Conservation (phyloP, 1,284 basidiomycete species). For the Ganoderma sinense region DNA sequence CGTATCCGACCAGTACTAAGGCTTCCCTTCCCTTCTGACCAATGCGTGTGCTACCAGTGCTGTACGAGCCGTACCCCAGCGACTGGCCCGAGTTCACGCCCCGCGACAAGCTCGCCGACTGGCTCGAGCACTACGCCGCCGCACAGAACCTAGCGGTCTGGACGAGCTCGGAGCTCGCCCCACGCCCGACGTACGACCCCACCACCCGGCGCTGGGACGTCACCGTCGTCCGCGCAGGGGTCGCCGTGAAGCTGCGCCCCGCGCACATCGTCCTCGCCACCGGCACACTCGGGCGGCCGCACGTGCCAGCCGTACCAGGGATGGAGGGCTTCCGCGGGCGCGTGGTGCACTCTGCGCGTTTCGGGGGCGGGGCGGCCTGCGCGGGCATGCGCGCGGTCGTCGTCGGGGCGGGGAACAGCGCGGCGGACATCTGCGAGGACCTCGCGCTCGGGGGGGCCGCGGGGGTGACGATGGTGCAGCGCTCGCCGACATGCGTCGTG, state of each 20-base stretch:
- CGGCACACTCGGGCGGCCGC: constrained; percentile 56
- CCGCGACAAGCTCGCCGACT: constrained; percentile 59
- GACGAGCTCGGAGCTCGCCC: constrained; percentile 56
- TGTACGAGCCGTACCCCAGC: constrained; percentile 42
- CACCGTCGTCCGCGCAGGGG: constrained; percentile 49
- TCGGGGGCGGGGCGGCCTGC: constrained; percentile 47
- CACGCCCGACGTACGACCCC: constrained; percentile 45
- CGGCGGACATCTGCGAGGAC: constrained; percentile 54
- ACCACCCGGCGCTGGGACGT: constrained; percentile 57
- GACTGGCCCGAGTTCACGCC: constrained; percentile 41
- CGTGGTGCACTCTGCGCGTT: constrained; percentile 51
- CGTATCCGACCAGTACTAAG: constrained; percentile 13
- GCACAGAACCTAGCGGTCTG: constrained; percentile 69
- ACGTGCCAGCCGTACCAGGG: constrained; percentile 52
- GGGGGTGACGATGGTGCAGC: constrained; percentile 43
- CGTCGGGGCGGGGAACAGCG: constrained; percentile 57
- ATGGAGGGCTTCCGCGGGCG: constrained; percentile 48
- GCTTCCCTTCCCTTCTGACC: constrained; percentile 1
- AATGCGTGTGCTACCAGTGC: constrained; percentile 41
- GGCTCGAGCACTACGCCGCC: constrained; percentile 69
- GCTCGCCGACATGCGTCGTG: constrained; percentile 38
- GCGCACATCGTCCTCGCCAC: constrained; percentile 68
- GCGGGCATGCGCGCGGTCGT: constrained; percentile 55
- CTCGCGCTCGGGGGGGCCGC: constrained; percentile 47
- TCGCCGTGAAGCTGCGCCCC: constrained; percentile 53